These are phyloP conservation scores for Aspergillus latus DNA, from an alignment of 2,329 filamentous ascomycete species.

Conservation along the genomic window DNA sequence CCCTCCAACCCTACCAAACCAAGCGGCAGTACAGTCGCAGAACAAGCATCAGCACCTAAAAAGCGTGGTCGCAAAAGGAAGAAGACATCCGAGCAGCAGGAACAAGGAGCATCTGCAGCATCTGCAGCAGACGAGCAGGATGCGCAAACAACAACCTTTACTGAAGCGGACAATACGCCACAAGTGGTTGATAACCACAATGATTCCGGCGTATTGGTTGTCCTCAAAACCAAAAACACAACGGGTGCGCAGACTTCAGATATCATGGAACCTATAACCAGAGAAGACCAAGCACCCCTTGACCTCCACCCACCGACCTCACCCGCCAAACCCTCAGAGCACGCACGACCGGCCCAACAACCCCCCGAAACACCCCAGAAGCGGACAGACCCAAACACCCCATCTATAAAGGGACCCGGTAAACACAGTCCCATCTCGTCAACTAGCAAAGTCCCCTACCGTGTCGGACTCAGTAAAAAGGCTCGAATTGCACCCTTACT, in stretches of 20 bases:
- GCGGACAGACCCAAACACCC: constrained; percentile 8
- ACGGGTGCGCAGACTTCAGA: background rate
- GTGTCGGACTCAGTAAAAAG: constrained; percentile 52
- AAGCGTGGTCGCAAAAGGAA: constrained; percentile 47
- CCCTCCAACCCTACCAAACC: background rate
- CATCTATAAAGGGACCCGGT: constrained; percentile 30
- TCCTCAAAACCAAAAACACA: constrained; percentile 5
- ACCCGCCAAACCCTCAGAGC: background rate
- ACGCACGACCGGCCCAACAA: background rate
- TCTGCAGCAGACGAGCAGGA: background rate
- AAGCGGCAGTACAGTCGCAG: background rate
- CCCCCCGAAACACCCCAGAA: constrained; percentile 20
- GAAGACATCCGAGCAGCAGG: constrained; percentile 30
- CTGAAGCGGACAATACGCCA: background rate
- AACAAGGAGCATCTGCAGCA: background rate
- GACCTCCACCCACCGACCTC: background rate
- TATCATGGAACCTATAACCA: background rate
- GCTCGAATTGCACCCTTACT: constrained; percentile 51
- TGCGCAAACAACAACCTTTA: background rate
- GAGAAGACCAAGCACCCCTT: background rate
- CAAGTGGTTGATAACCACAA: background rate
- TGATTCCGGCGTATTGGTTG: background rate
- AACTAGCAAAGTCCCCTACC: constrained; percentile 42
- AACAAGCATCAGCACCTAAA: constrained; percentile 31
- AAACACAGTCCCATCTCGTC: constrained; percentile 45